Evolutionary conservation across 257 asterid genomes (phyloP).

Genomic region (Penstemon davidsonii): DNA sequence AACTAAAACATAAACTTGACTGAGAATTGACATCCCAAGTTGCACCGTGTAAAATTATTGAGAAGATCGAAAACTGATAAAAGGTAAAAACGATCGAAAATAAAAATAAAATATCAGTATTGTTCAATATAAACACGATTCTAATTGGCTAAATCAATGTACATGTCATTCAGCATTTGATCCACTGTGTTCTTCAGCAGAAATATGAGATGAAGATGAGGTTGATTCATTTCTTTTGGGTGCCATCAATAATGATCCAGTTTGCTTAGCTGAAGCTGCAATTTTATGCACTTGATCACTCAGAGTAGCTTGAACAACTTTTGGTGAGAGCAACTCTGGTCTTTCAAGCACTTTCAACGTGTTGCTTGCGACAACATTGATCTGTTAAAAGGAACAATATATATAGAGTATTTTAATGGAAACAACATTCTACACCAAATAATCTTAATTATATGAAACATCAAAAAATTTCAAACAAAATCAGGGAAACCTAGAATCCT

Average conservation of each 20-base stretch:
- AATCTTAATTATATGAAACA: neutral
- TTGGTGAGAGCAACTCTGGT: conserved; percentile 50
- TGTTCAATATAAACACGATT: no score
- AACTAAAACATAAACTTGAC: no score
- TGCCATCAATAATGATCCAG: conserved; percentile 33
- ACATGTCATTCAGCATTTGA: conserved; percentile 1
- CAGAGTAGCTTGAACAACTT: conserved; percentile 40
- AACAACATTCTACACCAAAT: conserved; percentile 8
- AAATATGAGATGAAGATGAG: conserved; percentile 19
- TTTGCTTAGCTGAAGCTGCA: conserved; percentile 40
- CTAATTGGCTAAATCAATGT: no score
- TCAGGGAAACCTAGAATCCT: neutral
- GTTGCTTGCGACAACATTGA: conserved; percentile 43
- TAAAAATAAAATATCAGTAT: no score
- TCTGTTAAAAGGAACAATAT: conserved; percentile 25
- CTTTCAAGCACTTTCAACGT: conserved; percentile 44
- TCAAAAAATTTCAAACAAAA: neutral
- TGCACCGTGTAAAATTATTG: no score
- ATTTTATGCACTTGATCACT: conserved; percentile 40
- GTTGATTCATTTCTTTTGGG: conserved; percentile 27
- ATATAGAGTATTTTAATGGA: neutral
- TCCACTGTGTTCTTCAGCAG: conserved; percentile 22
- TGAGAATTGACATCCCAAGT: no score
- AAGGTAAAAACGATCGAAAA: no score
- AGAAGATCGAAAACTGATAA: no score